Percentiles rank a stretch among this genome's conserved stretches.
Conservation (phyloP, 202 grass and related monocot species). For the Hordeum pubiflorum region DNA sequence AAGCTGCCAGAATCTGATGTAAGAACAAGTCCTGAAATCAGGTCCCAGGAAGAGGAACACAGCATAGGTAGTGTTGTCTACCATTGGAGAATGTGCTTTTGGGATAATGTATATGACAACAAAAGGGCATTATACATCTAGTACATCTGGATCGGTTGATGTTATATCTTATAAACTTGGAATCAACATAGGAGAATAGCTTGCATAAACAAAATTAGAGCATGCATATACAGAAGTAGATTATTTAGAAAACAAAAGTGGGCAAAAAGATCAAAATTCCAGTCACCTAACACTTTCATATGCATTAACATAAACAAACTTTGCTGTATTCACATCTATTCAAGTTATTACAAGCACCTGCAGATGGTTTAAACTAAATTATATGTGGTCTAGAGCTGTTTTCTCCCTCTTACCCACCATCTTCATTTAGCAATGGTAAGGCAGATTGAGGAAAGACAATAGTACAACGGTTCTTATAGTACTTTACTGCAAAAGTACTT, state of each 20-base stretch:
- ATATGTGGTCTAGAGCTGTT: not conserved
- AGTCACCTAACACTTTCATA: not conserved
- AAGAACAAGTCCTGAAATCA: constrained; percentile 19
- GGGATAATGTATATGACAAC: not conserved
- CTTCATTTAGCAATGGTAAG: not conserved
- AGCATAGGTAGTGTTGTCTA: constrained; percentile 53
- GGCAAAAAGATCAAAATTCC: not conserved
- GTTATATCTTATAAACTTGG: constrained; percentile 21
- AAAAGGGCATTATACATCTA: not conserved
- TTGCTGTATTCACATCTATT: not conserved
- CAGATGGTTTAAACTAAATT: not conserved
- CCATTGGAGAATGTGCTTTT: not conserved
- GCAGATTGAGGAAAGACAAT: not conserved
- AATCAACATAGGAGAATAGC: constrained; percentile 2
- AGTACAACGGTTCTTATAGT: not conserved
- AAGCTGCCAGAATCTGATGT: constrained; percentile 24
- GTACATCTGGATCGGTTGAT: not conserved
- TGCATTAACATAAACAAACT: not conserved
- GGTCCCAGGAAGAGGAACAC: constrained; percentile 28
- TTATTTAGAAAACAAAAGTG: not conserved
- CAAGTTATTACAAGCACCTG: not conserved
- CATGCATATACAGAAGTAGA: constrained; percentile 5
- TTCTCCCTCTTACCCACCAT: not conserved
- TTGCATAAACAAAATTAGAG: constrained; percentile 1
- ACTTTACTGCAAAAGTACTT: not conserved